phyloP scores from a whole-genome alignment of 2,329 filamentous ascomycete species.

The Endothia cerciana region DNA sequence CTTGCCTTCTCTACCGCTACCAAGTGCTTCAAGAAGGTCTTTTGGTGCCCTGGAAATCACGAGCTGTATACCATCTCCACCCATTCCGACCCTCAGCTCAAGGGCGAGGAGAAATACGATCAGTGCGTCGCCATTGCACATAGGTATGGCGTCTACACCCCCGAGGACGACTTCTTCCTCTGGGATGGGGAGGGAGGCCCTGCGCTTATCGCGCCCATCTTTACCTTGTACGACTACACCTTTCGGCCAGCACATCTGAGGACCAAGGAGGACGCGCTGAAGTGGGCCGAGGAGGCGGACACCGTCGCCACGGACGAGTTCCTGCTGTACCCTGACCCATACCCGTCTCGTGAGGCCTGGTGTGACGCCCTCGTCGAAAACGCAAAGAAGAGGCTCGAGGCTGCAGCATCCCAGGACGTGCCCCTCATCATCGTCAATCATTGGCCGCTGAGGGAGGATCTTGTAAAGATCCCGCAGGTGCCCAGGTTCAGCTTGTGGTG shows the following conservation, averaged over 20 bases:
- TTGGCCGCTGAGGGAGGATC: slow-evolving; percentile 43
- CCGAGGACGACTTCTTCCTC: slow-evolving; percentile 57
- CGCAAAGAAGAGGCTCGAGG: slow-evolving; percentile 37
- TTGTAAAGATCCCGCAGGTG: slow-evolving; percentile 40
- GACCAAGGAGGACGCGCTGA: slow-evolving; percentile 48
- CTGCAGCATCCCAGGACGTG: slow-evolving; percentile 31
- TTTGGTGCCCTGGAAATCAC: slow-evolving; percentile 62
- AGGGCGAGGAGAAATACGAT: slow-evolving; percentile 58
- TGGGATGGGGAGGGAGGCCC: slow-evolving; percentile 57
- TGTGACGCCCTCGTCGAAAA: slow-evolving; percentile 37
- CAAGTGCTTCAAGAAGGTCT: slow-evolving; percentile 45
- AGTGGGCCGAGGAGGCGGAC: slow-evolving; percentile 42
- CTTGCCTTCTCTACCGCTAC: slow-evolving; percentile 39
- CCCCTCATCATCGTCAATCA: slow-evolving; percentile 42
- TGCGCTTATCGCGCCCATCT: slow-evolving; percentile 57
- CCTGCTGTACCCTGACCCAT: slow-evolving; percentile 42
- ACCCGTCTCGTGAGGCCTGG: slow-evolving; percentile 41
- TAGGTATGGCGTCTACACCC: slow-evolving; percentile 55
- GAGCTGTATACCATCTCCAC: slow-evolving; percentile 57
- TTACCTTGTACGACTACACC: slow-evolving; percentile 64
- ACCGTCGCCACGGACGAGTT: slow-evolving; percentile 44
- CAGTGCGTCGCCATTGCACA: slow-evolving; percentile 58
- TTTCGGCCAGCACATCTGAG: slow-evolving; percentile 54
- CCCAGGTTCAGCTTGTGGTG: slow-evolving; percentile 46
- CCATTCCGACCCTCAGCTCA: slow-evolving; percentile 37